Conservation (phyloP, 768 basidiomycete species). For the Peribolospora baueri region DNA sequence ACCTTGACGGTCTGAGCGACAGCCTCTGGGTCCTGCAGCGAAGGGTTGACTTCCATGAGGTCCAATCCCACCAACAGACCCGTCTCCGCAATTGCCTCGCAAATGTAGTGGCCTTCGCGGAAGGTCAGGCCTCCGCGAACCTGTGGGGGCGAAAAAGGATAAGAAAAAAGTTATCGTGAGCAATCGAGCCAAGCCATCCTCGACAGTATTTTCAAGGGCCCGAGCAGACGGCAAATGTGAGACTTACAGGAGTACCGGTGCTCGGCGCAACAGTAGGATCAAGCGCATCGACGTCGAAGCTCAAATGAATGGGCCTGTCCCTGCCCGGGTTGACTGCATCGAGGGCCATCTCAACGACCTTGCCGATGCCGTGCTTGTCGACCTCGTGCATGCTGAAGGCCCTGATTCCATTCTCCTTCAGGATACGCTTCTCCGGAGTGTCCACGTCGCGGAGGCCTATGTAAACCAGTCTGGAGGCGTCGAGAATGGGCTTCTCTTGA, state of each 20-base stretch:
- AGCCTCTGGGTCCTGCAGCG: slow-evolving; percentile 38
- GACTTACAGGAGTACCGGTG: slow-evolving; percentile 62
- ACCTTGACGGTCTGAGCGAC: slow-evolving; percentile 61
- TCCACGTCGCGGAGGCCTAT: slow-evolving; percentile 91
- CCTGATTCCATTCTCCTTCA: slow-evolving; percentile 64
- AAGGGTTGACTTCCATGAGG: slow-evolving; percentile 98
- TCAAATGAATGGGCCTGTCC: slow-evolving; percentile 69
- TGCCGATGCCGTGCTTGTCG: slow-evolving; percentile 30
- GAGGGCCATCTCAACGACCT: slow-evolving; percentile 86
- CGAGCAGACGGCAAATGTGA: not conserved
- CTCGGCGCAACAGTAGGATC: slow-evolving; percentile 92
- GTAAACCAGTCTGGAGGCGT: slow-evolving; percentile 62
- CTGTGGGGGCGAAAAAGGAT: slow-evolving; percentile 19
- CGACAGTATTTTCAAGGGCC: too few relatives aligned
- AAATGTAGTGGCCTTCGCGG: slow-evolving; percentile 95
- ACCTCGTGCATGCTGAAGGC: slow-evolving; percentile 78
- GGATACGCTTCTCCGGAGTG: slow-evolving; percentile 58
- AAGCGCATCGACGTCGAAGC: slow-evolving; percentile 51
- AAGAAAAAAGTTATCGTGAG: not conserved
- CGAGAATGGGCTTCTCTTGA: slow-evolving; percentile 33
- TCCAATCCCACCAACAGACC: slow-evolving; percentile 77
- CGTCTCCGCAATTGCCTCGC: slow-evolving; percentile 76
- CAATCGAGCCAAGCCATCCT: too few relatives aligned
- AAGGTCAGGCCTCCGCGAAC: slow-evolving; percentile 89
- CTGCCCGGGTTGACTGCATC: slow-evolving; percentile 74